Evolutionary conservation across 2,329 filamentous ascomycete species (phyloP).

Genomic region (Orbilia blumenaviensis): DNA sequence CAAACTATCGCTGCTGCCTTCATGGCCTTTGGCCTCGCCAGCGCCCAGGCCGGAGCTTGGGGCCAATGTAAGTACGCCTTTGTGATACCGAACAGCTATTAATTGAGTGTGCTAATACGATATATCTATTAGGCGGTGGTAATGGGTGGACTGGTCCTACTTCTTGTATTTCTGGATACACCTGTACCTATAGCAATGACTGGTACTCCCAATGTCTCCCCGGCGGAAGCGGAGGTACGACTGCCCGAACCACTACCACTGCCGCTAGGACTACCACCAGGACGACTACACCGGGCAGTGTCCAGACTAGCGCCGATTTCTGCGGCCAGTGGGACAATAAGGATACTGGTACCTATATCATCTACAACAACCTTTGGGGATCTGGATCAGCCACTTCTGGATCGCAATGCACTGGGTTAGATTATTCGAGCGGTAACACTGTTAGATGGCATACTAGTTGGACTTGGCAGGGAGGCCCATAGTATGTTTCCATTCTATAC

Average conservation of each 20-base stretch:
- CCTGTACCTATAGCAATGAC: conserved; percentile 61
- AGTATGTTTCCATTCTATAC: conserved; percentile 57
- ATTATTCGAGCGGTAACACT: conserved; percentile 60
- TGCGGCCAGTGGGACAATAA: conserved; percentile 46
- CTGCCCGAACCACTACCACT: conserved; percentile 6
- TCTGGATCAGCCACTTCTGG: conserved; percentile 61
- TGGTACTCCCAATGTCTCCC: conserved; percentile 64
- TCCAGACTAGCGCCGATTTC: conserved; percentile 30
- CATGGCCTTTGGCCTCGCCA: conserved; percentile 58
- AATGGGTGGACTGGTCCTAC: conserved; percentile 60
- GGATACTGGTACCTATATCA: conserved; percentile 38
- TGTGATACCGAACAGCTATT: background rate
- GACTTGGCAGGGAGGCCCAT: conserved; percentile 61
- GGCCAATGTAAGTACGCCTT: conserved; percentile 60
- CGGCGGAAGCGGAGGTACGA: conserved; percentile 37
- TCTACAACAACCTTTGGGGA: conserved; percentile 63
- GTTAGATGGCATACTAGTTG: conserved; percentile 64
- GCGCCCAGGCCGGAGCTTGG: conserved; percentile 61
- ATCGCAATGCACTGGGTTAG: conserved; percentile 64
- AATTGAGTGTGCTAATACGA: background rate
- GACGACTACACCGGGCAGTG: conserved; percentile 9
- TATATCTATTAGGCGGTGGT: conserved; percentile 6
- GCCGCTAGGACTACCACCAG: conserved; percentile 13
- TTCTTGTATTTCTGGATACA: conserved; percentile 62
- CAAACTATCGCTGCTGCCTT: conserved; percentile 26